Base-by-base conservation (phyloP, 192 early-diverging fungal species). In the Mortierella alpina region DNA sequence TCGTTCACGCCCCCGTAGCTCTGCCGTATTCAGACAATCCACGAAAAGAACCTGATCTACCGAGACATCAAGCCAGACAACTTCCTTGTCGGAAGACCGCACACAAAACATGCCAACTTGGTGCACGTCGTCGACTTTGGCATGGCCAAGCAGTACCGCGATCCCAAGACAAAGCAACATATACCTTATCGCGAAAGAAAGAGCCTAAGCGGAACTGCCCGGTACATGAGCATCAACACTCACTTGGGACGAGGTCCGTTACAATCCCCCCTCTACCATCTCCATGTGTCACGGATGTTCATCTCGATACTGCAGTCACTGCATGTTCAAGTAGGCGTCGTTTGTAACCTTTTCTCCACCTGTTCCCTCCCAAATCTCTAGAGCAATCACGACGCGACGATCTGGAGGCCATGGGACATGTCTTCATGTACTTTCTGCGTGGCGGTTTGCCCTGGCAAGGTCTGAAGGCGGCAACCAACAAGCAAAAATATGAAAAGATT, bases 401-500 rank as follows among this genome's bases (percentile, higher is more conserved):
- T 72, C 84, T 99, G 66, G 96, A 99, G 82, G 95, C 96, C 31
- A 91, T 99, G 63, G 97, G 97, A 50, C 97, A 99, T 83, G 97
- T 99, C 11, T 97, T 99, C 68, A 95, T 99, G 91, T 99, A 99
- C 87, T 98, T 99, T 83, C 87, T 99, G 84, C 90, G 95, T 57
- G 95, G 96, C 23, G 89, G 89, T 22, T 86, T 99, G 57, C 97
- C 97, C 14, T 99, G 97, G 97, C 97, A 99, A 85, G 97, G 97
- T 6, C 84, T 99, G 22, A 98, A 97, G 86, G 97, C 97, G 1
- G 94, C 93, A 17, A 97, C 95, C 67, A 99, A 99, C 89, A 96
- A 98, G 82, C 96, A 99, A 90, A 99, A 99, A 74, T 99, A 99
- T 83, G 97, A 99, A 82, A 96, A 97, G 82, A 99, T 99, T 84